These are phyloP conservation scores for Prunus salicina DNA, from an alignment of 306 rosid genomes.

Conservation along the genomic window DNA sequence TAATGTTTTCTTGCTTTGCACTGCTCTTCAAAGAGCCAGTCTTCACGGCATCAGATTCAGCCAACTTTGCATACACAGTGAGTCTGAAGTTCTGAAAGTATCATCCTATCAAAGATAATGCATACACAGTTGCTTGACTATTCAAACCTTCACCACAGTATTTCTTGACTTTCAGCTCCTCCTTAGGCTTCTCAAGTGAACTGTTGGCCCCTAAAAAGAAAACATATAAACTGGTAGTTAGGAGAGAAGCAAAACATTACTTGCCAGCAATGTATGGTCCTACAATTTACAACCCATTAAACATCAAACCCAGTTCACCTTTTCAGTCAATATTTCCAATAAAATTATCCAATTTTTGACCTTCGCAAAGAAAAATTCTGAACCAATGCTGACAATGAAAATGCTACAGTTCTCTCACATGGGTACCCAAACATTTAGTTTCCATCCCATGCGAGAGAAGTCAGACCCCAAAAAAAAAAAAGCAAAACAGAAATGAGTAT, in stretches of 20 bases:
- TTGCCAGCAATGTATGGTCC: constrained; percentile 15
- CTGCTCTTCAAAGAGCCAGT: constrained; percentile 30
- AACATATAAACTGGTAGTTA: background rate
- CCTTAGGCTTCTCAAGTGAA: constrained; percentile 8
- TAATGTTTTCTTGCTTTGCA: constrained; percentile 28
- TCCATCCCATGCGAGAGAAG: no score
- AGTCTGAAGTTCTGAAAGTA: constrained; percentile 29
- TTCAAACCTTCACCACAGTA: constrained; percentile 30
- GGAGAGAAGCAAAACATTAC: background rate
- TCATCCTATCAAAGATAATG: constrained; percentile 33
- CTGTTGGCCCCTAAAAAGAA: background rate
- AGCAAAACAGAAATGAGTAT: no score
- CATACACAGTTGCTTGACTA: no score
- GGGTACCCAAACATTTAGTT: no score
- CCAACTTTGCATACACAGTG: constrained; percentile 63
- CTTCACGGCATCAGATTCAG: constrained; percentile 58
- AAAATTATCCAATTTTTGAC: background rate
- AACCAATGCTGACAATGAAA: background rate
- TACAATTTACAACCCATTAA: background rate
- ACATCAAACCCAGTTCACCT: background rate
- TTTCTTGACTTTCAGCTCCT: constrained; percentile 21
- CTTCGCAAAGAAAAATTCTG: background rate
- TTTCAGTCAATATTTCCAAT: background rate
- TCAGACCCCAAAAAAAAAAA: no score
- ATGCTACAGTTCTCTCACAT: background rate